Evolutionary conservation across 352 stramenopile species (phyloP), one percentile per base, ranked within the genome.

Genomic region (Pythium oligandrum): DNA sequence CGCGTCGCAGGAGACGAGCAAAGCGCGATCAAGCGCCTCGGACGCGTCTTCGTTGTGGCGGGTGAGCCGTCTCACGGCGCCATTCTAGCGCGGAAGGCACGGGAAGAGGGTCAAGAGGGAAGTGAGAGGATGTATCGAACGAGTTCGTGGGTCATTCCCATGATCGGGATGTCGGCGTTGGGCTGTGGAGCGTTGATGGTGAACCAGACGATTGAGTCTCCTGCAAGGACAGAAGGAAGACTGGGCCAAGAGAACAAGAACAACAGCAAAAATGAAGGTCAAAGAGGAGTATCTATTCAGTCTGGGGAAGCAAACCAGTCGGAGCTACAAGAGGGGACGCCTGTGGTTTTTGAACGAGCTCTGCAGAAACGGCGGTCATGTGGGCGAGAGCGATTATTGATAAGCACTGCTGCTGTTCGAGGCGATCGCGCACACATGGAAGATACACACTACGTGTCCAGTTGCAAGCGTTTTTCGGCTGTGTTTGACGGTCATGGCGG

Each of bases 401-500:
- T 90, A 36, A 91, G 80, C 53, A 86, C 71, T 10, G 74, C 81
- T 0, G 83, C 81, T 0, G 83, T 93, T 37, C 77, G 80, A 11
- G 83, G 84, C 4, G 80, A 91, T 38, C 76, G 84, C 44, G 57
- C 75, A 3, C 79, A 78, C 35, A 95, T 95, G 84, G 82, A 95
- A 70, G 84, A 95, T 66, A 83, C 82, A 61, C 81, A 70, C 45
- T 91, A 78, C 61, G 67, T 95, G 4, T 93, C 84, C 34, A 68
- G 71, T 39, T 91, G 82, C 53, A 90, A 90, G 63, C 76, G 84
- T 11, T 93, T 93, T 45, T 62, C 78, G 4, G 86, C 83, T 1
- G 82, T 95, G 2, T 95, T 86, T 63, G 86, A 95, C 48, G 86
- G 86, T 30, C 86, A 95, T 37, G 86, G 86, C 44, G 86, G 86